Conservation (phyloP, 345 rosid genomes). For the Lumnitzera racemosa region DNA sequence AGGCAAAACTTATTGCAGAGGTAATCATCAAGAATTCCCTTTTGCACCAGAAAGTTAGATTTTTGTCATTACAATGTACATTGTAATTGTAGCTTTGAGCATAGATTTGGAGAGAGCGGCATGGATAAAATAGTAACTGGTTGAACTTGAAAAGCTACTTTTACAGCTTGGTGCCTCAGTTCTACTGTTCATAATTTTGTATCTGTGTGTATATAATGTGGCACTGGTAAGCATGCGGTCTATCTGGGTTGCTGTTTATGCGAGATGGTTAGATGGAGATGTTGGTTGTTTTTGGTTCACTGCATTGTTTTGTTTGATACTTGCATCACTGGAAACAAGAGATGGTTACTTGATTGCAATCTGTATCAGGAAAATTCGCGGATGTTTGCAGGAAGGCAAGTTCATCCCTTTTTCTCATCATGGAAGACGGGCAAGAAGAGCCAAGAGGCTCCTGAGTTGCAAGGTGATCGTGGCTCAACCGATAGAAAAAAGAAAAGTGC, state of each 20-base stretch:
- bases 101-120: no score
- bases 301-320: not conserved
- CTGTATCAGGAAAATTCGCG: constrained; percentile 64
- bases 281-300: not conserved
- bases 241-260: not conserved
- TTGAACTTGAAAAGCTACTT: no score
- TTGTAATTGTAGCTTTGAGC: not conserved
- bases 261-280: not conserved
- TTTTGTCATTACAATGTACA: not conserved
- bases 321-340: not conserved
- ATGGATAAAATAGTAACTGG: not conserved
- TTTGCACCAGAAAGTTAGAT: no score
- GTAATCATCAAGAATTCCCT: constrained; percentile 27
- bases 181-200: no score
- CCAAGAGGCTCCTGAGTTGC: constrained; percentile 31
- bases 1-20: constrained; percentile 78
- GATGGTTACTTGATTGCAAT: not conserved
- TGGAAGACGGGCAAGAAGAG: constrained; percentile 40
- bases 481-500: constrained; percentile 21
- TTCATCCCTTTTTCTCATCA: constrained; percentile 80
- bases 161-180: no score
- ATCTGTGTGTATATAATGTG: no score
- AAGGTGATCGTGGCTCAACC: constrained; percentile 17
- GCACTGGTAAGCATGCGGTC: no score
- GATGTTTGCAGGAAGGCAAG: constrained; percentile 57